Conservation (phyloP, 2,329 filamentous ascomycete genomes). For the Bipolaris bicolor region DNA sequence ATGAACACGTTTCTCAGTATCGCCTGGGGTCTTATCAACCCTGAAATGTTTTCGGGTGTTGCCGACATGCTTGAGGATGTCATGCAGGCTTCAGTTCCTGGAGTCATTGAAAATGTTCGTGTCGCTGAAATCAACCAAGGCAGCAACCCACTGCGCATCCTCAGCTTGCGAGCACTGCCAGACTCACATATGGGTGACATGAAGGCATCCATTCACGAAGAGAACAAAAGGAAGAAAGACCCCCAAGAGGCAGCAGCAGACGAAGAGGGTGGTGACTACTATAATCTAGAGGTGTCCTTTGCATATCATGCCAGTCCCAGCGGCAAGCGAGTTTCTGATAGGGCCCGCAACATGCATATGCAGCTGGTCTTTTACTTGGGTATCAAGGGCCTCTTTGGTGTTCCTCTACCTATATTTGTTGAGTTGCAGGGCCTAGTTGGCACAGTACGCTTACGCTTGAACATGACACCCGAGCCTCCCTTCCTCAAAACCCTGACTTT, state of each 20-base stretch:
- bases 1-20: constrained; percentile 87
- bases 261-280: constrained; percentile 89
- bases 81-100: constrained; percentile 93
- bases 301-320: constrained; percentile 88
- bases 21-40: constrained; percentile 90
- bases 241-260: constrained; percentile 86
- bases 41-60: constrained; percentile 89
- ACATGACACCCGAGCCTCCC: constrained; percentile 87
- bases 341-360: constrained; percentile 96
- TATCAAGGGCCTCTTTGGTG: constrained; percentile 84
- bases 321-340: constrained; percentile 72
- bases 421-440: constrained; percentile 91
- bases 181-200: constrained; percentile 81
- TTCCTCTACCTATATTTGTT: constrained; percentile 86
- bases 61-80: constrained; percentile 95
- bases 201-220: constrained; percentile 78
- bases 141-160: constrained; percentile 83
- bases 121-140: constrained; percentile 96
- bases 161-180: constrained; percentile 84
- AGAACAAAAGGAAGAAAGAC: constrained; percentile 82
- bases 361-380: constrained; percentile 93
- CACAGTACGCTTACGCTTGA: constrained; percentile 80
- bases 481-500: constrained; percentile 92
- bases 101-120: constrained; percentile 90
- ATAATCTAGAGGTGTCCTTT: constrained; percentile 89